Conservation (phyloP, 176 grass and related monocot species). For the Chloris gayana region DNA sequence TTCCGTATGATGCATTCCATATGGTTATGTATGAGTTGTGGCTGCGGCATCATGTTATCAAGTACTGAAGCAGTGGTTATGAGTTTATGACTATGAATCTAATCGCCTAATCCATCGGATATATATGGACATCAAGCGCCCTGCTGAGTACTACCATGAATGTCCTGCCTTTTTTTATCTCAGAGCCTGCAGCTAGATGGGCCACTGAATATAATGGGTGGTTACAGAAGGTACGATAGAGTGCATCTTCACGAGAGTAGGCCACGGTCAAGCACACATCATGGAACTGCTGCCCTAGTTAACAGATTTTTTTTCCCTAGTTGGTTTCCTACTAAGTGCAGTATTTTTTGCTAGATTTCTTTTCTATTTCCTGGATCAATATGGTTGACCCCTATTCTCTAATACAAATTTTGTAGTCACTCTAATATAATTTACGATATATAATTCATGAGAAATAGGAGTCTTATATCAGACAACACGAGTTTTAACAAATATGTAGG, state of each 20-base stretch:
- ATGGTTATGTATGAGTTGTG: constrained; percentile 98
- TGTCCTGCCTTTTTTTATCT: constrained; percentile 13
- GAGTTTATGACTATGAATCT: constrained; percentile 6
- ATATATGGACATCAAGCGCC: constrained; percentile 7
- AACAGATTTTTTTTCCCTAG: constrained; percentile 19
- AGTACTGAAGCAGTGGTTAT: constrained; percentile 46
- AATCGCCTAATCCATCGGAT: constrained; percentile 9
- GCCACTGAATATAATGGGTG: background rate
- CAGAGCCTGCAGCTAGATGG: constrained; percentile 8
- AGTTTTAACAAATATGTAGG: background rate
- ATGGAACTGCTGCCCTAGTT: constrained; percentile 3
- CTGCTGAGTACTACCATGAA: constrained; percentile 19
- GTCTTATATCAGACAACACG: background rate
- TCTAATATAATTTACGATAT: constrained; percentile 47
- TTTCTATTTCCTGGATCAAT: background rate
- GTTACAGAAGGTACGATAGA: background rate
- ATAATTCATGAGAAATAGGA: constrained; percentile 37
- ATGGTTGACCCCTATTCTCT: background rate
- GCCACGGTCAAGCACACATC: background rate
- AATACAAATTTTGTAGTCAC: constrained; percentile 26
- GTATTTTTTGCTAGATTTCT: background rate
- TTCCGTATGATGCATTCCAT: constrained; percentile 87
- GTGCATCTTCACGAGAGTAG: constrained; percentile 5
- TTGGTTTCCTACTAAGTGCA: background rate
- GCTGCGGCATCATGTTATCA: constrained; percentile 90